Percentiles rank a stretch among this genome's conserved stretches.
These are phyloP conservation scores for Leishmania guyanensis DNA, from an alignment of 208 protist genomes.

Conservation along the genomic window DNA sequence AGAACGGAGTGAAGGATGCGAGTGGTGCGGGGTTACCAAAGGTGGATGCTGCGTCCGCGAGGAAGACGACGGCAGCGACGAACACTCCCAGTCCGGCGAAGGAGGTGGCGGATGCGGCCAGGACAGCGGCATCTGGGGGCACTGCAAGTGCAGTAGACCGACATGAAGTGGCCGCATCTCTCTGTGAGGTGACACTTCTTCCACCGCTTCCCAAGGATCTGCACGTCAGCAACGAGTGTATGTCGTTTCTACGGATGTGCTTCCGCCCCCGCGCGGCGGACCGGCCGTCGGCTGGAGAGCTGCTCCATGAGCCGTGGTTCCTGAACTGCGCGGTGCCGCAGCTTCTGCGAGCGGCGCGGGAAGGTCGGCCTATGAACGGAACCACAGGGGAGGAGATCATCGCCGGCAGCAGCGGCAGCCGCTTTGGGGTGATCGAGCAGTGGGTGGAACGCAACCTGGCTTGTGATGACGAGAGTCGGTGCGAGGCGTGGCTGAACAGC, in stretches of 20 bases:
- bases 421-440: constrained; percentile 43
- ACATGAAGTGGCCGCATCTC: neutral
- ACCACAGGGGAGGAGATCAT: neutral
- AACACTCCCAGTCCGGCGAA: constrained; percentile 10
- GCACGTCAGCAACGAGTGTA: constrained; percentile 35
- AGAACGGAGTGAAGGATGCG: neutral
- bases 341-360: constrained; percentile 25
- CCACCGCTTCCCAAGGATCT: constrained; percentile 43
- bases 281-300: constrained; percentile 44
- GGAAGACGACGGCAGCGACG: neutral
- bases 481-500: constrained; percentile 65
- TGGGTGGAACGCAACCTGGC: constrained; percentile 74
- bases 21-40: neutral
- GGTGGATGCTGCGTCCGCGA: constrained; percentile 4
- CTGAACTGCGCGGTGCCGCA: constrained; percentile 31
- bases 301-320: constrained; percentile 70
- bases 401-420: neutral
- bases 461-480: constrained; percentile 24
- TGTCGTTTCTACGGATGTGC: constrained; percentile 58
- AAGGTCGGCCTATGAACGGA: constrained; percentile 6
- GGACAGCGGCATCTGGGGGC: neutral
- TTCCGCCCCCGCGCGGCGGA: constrained; percentile 47
- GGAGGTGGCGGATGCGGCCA: constrained; percentile 25
- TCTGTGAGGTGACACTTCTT: constrained; percentile 9
- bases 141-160: neutral